Base-by-base conservation (phyloP, 192 early-diverging fungal genomes). In the Phlyctochytrium bullatum region DNA sequence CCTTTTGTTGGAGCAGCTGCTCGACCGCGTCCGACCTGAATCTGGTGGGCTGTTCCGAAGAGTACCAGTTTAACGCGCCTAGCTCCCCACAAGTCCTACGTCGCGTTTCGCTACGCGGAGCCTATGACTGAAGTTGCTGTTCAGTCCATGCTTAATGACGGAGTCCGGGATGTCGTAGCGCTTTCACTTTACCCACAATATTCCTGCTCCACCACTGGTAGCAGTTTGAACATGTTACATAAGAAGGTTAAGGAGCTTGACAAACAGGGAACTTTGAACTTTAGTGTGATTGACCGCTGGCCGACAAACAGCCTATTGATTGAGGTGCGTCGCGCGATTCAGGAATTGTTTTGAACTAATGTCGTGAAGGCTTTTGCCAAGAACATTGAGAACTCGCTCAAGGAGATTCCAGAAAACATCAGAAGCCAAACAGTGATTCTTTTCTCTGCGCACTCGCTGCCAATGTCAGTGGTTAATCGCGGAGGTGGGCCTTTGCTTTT, bases 201-300 rank as follows among this genome's bases (percentile, higher is more conserved):
- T 77, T 93, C 92, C n/a, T 93, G 94, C 68, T 93, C 93, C 12
- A 96, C 94, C 23, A 96, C 94, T 0, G 96, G 96, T 36, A 89
- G 87, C 70, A 92, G 90, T 64, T 77, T 98, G 63, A 98, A 96
- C 72, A 92, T 96, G 76, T 81, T 98, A 6, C 89, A 85, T 60
- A 81, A 87, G 28, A 75, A 77, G 4, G 75, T 92, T 30, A 73
- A 86, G 72, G 59, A 68, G 12, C 68, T 76, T 0, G 91, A 93
- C 62, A 86, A 89, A 58, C 72, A 83, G 3, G 71, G 78, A 30
- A 77, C 78, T 50, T 83, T 98, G 23, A 73, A 86, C 70, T 98
- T 94, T 94, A 94, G 92, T 68, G 90, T 96, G n/a, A 93, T 98
- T 64, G 96, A 98, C 72, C 82, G 96, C 17, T 98, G 92, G 91